Conservation (phyloP, 345 rosid genomes). For the Trapa bicornis region DNA sequence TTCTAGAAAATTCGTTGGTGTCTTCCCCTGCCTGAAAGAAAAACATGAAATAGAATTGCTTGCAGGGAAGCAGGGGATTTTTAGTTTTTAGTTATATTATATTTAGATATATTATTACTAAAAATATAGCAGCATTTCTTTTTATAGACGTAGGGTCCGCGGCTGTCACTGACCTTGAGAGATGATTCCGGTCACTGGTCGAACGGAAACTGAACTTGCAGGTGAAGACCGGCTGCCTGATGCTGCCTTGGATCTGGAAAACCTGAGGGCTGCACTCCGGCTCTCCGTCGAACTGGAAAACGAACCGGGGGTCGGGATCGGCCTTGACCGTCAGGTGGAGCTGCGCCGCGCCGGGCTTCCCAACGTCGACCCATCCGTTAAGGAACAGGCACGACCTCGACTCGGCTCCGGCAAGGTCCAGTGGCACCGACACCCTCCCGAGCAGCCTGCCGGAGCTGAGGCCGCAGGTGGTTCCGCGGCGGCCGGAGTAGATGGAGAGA, state of each 20-base stretch:
- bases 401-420: conserved; percentile 64
- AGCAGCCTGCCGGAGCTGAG: conserved; percentile 58
- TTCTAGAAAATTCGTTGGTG: too few relatives aligned
- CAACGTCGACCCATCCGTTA: conserved; percentile 60
- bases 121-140: background rate
- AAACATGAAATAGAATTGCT: too few relatives aligned
- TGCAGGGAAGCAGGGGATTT: too few relatives aligned
- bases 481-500: conserved; percentile 59
- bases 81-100: too few relatives aligned
- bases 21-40: too few relatives aligned
- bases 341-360: conserved; percentile 35
- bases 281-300: conserved; percentile 89
- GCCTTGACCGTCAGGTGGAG: conserved; percentile 66
- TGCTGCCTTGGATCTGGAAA: conserved; percentile 73
- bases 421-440: conserved; percentile 53
- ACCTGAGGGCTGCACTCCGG: conserved; percentile 98
- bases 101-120: background rate
- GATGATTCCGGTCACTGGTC: conserved; percentile 45
- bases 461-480: conserved; percentile 58
- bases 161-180: conserved; percentile 47
- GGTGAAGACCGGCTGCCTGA: conserved; percentile 83
- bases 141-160: conserved; percentile 15
- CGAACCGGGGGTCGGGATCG: conserved; percentile 92
- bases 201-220: conserved; percentile 79
- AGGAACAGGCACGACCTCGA: conserved; percentile 45